Evolutionary conservation across 768 basidiomycete genomes (phyloP).

Genomic region (Dentipellis fragilis): DNA sequence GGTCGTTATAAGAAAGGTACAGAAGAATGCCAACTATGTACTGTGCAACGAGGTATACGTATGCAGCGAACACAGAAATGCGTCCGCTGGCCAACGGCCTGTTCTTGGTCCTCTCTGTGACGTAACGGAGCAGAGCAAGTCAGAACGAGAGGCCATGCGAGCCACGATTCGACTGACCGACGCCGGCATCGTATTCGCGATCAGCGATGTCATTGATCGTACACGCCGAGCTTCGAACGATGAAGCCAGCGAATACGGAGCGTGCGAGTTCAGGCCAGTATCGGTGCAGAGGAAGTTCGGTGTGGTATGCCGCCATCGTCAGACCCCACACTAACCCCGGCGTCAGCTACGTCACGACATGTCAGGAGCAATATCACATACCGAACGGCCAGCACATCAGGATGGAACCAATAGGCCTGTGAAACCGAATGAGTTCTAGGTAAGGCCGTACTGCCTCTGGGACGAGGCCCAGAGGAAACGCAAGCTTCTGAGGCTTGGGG

Average conservation of each 20-base stretch:
- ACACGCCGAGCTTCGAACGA: slow-evolving; percentile 11
- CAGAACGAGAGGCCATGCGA: background rate
- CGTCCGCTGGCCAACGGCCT: slow-evolving; percentile 14
- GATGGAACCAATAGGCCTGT: background rate
- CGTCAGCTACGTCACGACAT: too few species aligned
- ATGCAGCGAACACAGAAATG: slow-evolving; percentile 13
- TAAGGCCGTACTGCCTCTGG: slow-evolving; percentile 12
- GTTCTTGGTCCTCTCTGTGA: slow-evolving; percentile 3
- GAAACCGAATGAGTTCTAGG: slow-evolving; percentile 11
- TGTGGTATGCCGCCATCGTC: slow-evolving; percentile 6
- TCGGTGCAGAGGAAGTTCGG: background rate
- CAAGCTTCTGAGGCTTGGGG: slow-evolving; percentile 6
- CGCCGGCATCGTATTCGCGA: slow-evolving; percentile 20
- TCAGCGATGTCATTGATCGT: slow-evolving; percentile 16
- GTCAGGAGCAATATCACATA: background rate
- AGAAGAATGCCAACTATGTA: slow-evolving; percentile 10
- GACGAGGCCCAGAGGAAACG: slow-evolving; percentile 13
- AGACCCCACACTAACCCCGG: slow-evolving; percentile 8
- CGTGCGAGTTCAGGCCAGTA: background rate
- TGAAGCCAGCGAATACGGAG: background rate
- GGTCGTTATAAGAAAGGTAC: slow-evolving; percentile 7
- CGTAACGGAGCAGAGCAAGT: background rate
- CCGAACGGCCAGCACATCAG: slow-evolving; percentile 5
- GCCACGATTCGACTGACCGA: slow-evolving; percentile 14
- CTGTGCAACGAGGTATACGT: slow-evolving; percentile 12